Base-by-base conservation (phyloP, 202 grass and related monocot genomes). In the Thinopyrum obtusiflorum region DNA sequence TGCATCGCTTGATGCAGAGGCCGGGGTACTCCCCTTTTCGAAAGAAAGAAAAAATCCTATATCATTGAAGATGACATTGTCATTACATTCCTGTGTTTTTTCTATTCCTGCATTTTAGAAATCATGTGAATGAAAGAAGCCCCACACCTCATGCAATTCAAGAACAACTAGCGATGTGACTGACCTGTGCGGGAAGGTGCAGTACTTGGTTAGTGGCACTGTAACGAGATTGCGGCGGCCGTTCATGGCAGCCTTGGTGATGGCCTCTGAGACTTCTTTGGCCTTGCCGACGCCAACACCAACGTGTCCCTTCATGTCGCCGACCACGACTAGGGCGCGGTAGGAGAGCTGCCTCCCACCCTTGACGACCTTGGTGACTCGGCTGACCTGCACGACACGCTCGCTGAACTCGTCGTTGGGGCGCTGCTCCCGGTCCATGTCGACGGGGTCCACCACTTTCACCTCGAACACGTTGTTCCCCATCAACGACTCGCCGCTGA, bases 301-400 rank as follows among this genome's bases (percentile, higher is more conserved):
- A 1, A 95, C 91, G 7, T 95, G 91, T 1, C 93, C 93, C 80
- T 95, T 93, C 89, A 92, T 94, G 72, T 98, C 96, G 3, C 96
- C 93, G 9, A 98, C 84, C 1, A 92, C 91, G 40, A 98, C 91
- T 11, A 98, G 86, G 17, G 91, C 93, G 47, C 93, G 84, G 79
- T 83, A 95, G 21, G 93, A 94, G 29, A 98, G 85, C 66, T 95
- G 94, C 86, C 92, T 91, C 2, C 96, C 96, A 59, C 91, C 93
- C 80, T 98, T 98, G 82, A 98, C 96, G 77, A 95, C 93, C 84
- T 95, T 94, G 27, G 91, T 94, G 77, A 95, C 93, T 86, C 91
- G 91, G 63, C 81, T 83, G 73, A 98, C 91, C 91, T 98, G 89
- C 14, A 98, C 84, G 31, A 95, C 91, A 49, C 91, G 80, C 82